Evolutionary conservation across 306 rosid genomes (phyloP), one percentile per base, ranked within the genome.

Genomic region (Prunus armeniaca): DNA sequence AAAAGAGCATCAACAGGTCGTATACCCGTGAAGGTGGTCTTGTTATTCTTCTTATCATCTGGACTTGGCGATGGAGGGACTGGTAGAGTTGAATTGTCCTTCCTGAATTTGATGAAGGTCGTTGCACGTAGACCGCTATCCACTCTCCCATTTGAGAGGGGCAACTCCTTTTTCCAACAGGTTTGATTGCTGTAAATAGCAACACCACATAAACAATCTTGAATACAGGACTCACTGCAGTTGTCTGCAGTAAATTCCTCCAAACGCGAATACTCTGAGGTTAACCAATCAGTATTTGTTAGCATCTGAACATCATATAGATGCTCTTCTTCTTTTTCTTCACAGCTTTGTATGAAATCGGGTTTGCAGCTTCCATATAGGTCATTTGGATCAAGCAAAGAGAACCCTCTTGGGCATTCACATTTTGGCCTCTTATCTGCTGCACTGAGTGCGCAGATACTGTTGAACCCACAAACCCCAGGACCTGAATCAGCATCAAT

Each of bases 391-490:
- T 82, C 80, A 1, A 74, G 32, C 4, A 55, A 76, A 28, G 88
- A 79, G 67, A 69, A 87, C 11, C 87, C 71, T 6, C 0, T 8
- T 1, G 74, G 83, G 41, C 88, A 84, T 25, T 19, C 3, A 51
- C 91, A 80, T 4, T 17, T 74, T 0, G 85, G 83, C 77, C 83
- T 86, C 6, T 52, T 24, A 7, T 70, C 73, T 28, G 13, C 51
- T 5, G 34, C 34, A 32, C 28, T 76, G 2, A 79, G n/a, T n/a
- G 56, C 13, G 65, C 94, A 89, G 20, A 85, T 63, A 60, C 86
- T 87, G 54, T 87, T 84, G 65, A 69, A 71, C 6, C 93, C 91
- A 30, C 93, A 87, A 14, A 84, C 69, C 13, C 88, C 87, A 20
- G 27, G 72, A 6, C 91, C 84, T 0, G 2, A 0, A 28, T 1